These are phyloP conservation scores for Aphanomyces euteiches DNA, from an alignment of 352 stramenopile genomes.

Conservation along the genomic window DNA sequence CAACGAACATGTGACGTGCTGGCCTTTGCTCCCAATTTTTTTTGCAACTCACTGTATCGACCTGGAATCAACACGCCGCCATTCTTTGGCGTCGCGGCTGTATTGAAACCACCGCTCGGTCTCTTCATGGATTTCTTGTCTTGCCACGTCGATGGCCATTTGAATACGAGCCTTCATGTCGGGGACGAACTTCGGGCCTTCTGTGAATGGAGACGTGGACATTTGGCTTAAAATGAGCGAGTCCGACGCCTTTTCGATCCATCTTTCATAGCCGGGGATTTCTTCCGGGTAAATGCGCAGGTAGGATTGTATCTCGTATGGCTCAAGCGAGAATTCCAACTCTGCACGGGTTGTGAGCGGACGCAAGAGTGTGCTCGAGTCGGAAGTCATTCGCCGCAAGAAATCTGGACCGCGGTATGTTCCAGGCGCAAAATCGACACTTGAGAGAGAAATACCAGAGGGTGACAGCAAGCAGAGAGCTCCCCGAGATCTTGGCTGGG, in stretches of 20 bases:
- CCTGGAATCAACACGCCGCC: too few relatives aligned
- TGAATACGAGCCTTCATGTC: slow-evolving; percentile 16
- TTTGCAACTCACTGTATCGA: too few relatives aligned
- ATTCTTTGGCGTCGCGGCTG: too few relatives aligned
- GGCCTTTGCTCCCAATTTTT: too few relatives aligned
- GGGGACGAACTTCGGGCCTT: slow-evolving; percentile 15
- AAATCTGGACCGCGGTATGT: slow-evolving; percentile 13
- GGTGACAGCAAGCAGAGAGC: neutral
- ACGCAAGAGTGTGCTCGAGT: neutral
- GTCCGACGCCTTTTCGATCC: neutral
- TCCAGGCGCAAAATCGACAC: slow-evolving; percentile 8
- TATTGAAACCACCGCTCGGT: too few relatives aligned
- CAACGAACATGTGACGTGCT: too few relatives aligned
- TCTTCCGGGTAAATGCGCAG: neutral
- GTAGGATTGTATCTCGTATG: neutral
- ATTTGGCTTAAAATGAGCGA: neutral
- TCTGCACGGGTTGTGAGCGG: neutral
- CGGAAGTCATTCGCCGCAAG: neutral
- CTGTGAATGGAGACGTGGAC: slow-evolving; percentile 11
- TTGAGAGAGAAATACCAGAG: neutral
- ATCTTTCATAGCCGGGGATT: neutral
- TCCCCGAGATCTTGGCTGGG: neutral
- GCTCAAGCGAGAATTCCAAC: neutral
- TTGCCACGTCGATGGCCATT: neutral
- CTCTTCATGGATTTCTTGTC: neutral